A percentile compares a stretch with the other conserved stretches of the same genome.
Evolutionary conservation across 2,329 filamentous ascomycete species (phyloP).

Genomic region (Mycosphaerella arachidis): DNA sequence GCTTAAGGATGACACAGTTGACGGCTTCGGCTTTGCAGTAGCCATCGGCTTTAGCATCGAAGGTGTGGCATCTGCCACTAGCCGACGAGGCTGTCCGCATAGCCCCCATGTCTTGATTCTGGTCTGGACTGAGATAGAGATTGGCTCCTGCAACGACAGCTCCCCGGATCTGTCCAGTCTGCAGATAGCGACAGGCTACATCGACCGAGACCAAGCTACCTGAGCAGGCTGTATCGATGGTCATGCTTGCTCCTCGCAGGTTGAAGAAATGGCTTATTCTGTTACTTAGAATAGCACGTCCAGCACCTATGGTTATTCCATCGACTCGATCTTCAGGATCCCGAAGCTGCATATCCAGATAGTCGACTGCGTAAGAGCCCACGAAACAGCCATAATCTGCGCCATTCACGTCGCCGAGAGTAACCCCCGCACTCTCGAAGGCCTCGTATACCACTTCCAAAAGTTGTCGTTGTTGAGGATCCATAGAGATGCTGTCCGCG

Average conservation of each 20-base stretch:
- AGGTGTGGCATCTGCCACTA: slow-evolving; percentile 21
- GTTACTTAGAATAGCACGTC: slow-evolving; percentile 12
- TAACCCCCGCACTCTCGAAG: slow-evolving; percentile 6
- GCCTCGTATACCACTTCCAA: slow-evolving; percentile 7
- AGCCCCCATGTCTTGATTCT: not conserved
- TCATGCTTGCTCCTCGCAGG: slow-evolving; percentile 17
- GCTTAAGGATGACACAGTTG: slow-evolving; percentile 49
- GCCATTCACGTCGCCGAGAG: slow-evolving; percentile 2
- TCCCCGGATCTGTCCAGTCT: slow-evolving; percentile 17
- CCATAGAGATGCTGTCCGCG: not conserved
- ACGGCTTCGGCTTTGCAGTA: slow-evolving; percentile 53
- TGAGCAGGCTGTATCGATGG: slow-evolving; percentile 45
- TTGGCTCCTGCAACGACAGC: slow-evolving; percentile 15
- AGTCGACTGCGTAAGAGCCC: not conserved
- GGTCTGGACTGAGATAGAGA: not conserved
- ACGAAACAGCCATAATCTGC: not conserved
- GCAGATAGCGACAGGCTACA: slow-evolving; percentile 27
- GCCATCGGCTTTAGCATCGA: slow-evolving; percentile 41
- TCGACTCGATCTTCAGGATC: not conserved
- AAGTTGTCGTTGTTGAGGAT: slow-evolving; percentile 5
- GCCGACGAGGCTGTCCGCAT: not conserved
- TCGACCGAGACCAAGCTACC: slow-evolving; percentile 36
- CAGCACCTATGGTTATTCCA: not conserved
- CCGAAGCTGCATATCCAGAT: not conserved
- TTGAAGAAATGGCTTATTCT: slow-evolving; percentile 20